phyloP scores from a whole-genome alignment of 2,329 filamentous ascomycete species.

The Calonectria leucothoes region DNA sequence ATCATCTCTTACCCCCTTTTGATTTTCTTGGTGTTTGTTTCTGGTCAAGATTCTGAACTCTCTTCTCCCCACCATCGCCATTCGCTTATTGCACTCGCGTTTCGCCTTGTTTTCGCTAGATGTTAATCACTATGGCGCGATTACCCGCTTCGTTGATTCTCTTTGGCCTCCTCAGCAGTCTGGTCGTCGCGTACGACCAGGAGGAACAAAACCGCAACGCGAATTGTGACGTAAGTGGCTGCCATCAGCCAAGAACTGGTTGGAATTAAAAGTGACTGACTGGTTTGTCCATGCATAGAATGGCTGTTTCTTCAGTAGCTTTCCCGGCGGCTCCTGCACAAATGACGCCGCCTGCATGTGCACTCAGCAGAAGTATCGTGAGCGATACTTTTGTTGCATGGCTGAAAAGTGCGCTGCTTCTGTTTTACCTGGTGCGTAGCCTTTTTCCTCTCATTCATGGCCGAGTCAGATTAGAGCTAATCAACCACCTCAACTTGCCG shows the following conservation, averaged over 20 bases:
- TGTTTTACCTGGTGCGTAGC: not conserved
- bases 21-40: not conserved
- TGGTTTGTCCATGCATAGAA: not conserved
- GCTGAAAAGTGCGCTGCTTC: slow-evolving; percentile 20
- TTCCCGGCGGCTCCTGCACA: slow-evolving; percentile 4
- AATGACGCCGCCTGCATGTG: slow-evolving; percentile 24
- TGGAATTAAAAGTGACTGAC: not conserved
- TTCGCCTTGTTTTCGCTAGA: not conserved
- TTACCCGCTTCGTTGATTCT: not conserved
- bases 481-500: not conserved
- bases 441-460: not conserved
- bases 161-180: not conserved
- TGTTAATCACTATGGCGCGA: not conserved
- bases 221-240: not conserved
- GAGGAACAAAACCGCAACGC: not conserved
- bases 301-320: slow-evolving; percentile 5
- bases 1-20: not conserved
- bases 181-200: not conserved
- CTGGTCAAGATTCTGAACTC: not conserved
- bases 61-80: not conserved
- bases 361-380: slow-evolving; percentile 24
- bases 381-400: slow-evolving; percentile 25
- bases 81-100: not conserved
- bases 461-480: not conserved
- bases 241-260: not conserved